These are phyloP conservation scores for Dryadomyces quercus-mongolicae DNA, from an alignment of 2,329 filamentous ascomycete species.

Conservation along the genomic window DNA sequence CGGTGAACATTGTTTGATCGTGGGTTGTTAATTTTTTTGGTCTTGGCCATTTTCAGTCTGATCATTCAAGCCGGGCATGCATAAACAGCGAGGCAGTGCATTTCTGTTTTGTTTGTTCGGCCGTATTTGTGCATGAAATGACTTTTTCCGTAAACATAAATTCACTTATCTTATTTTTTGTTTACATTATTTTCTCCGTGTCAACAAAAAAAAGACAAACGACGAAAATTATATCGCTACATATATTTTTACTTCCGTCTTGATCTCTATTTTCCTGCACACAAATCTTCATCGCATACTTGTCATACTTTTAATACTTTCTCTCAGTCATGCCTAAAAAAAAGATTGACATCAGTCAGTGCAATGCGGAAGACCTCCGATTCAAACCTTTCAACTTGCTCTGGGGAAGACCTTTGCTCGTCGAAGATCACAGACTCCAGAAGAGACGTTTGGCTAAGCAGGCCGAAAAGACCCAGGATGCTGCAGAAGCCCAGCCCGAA, in stretches of 20 bases:
- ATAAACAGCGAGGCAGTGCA: no score
- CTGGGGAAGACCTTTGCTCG: slow-evolving; percentile 5
- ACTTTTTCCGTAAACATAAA: neutral
- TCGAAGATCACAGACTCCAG: neutral
- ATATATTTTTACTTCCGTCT: neutral
- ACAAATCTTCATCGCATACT: neutral
- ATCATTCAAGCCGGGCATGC: neutral
- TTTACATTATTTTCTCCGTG: neutral
- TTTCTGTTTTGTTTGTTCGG: neutral
- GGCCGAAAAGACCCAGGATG: neutral
- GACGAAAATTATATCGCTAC: neutral
- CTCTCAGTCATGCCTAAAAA: neutral
- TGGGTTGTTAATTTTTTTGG: neutral
- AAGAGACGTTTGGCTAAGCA: neutral
- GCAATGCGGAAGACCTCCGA: neutral
- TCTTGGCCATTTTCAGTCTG: neutral
- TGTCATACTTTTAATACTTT: neutral
- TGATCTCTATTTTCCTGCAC: neutral
- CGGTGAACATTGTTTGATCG: slow-evolving; percentile 5
- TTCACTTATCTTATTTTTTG: neutral
- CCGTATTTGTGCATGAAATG: neutral
- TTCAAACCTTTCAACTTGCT: slow-evolving; percentile 3
- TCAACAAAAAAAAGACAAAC: neutral
- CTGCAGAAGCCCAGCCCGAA: neutral
- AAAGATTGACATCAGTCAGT: neutral